A percentile compares a stretch with the other conserved stretches of the same genome.
Conservation (phyloP, 306 rosid species). For the Senna siamea region DNA sequence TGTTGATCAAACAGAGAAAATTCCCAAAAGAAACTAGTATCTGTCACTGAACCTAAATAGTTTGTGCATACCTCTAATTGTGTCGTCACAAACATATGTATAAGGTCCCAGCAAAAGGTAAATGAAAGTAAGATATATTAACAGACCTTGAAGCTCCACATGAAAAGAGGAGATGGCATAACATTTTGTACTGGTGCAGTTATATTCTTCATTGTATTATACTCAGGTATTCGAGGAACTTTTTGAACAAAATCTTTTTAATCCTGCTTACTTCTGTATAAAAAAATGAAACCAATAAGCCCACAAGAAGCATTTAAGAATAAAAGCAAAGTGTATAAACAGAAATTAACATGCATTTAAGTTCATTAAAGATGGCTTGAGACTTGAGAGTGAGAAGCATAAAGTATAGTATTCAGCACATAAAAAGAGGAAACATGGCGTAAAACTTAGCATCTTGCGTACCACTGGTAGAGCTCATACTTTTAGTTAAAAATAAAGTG, state of each 20-base stretch:
- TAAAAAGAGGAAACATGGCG: constrained; percentile 4
- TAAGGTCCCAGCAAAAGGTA: background rate
- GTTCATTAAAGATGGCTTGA: constrained; percentile 23
- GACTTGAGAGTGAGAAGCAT: constrained; percentile 10
- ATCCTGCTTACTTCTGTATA: constrained; percentile 24
- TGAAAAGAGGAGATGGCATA: constrained; percentile 80
- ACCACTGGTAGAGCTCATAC: constrained; percentile 15
- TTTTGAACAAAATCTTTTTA: background rate
- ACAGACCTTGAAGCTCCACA: constrained; percentile 93
- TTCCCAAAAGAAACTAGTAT: background rate
- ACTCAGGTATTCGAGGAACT: constrained; percentile 28
- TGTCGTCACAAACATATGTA: background rate
- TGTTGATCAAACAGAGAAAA: background rate
- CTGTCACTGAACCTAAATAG: constrained; percentile 1
- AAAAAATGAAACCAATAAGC: background rate
- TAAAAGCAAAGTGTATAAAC: background rate
- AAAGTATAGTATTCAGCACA: constrained; percentile 18
- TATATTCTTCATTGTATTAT: constrained; percentile 61
- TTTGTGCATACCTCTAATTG: background rate
- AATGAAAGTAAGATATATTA: constrained; percentile 3
- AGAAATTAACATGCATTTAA: constrained; percentile 3
- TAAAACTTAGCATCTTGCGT: constrained; percentile 30
- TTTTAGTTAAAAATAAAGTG: background rate
- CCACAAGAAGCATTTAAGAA: no score
- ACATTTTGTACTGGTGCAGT: constrained; percentile 58